Conservation (phyloP, 2,329 filamentous ascomycete species). For the Neopestalotiopsis sp. region DNA sequence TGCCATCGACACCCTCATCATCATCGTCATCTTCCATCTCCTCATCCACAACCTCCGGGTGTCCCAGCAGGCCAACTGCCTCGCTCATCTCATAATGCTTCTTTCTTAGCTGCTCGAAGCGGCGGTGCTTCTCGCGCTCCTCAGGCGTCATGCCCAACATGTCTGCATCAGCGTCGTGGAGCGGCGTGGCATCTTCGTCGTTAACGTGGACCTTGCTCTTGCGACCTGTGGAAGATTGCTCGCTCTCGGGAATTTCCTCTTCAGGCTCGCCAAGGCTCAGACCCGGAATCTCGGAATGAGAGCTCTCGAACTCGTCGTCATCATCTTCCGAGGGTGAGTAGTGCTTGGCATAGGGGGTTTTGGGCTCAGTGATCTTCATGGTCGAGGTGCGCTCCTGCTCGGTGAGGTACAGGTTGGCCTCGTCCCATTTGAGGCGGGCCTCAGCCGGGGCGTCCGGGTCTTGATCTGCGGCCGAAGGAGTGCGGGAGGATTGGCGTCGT, state of each 20-base stretch:
- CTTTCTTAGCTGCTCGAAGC: conserved; percentile 91
- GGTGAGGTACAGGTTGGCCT: conserved; percentile 95
- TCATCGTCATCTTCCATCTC: conserved; percentile 61
- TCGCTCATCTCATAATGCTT: conserved; percentile 99
- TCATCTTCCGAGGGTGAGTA: conserved; percentile 92
- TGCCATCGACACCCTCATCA: conserved; percentile 57
- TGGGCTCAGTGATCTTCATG: conserved; percentile 99
- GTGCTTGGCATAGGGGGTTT: conserved; percentile 92
- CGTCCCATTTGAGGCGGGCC: conserved; percentile 94
- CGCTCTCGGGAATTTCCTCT: conserved; percentile 64
- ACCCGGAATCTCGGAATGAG: conserved; percentile 83
- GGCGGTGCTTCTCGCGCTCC: conserved; percentile 87
- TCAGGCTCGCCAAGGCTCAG: conserved; percentile 93
- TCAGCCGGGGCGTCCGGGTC: conserved; percentile 49
- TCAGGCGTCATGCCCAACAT: conserved; percentile 65
- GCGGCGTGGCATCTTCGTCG: conserved; percentile 55
- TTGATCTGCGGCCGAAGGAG: conserved; percentile 49
- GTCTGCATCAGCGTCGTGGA: conserved; percentile 65
- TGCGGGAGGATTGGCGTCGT: conserved; percentile 71
- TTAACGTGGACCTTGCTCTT: conserved; percentile 81
- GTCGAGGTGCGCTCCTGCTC: conserved; percentile 94
- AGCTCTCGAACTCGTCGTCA: conserved; percentile 71
- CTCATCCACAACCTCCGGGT: conserved; percentile 71
- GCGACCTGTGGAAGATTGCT: conserved; percentile 39
- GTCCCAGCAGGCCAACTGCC: conserved; percentile 85